phyloP scores from a whole-genome alignment of 2,329 filamentous ascomycete species.

The Fusarium sp. region DNA sequence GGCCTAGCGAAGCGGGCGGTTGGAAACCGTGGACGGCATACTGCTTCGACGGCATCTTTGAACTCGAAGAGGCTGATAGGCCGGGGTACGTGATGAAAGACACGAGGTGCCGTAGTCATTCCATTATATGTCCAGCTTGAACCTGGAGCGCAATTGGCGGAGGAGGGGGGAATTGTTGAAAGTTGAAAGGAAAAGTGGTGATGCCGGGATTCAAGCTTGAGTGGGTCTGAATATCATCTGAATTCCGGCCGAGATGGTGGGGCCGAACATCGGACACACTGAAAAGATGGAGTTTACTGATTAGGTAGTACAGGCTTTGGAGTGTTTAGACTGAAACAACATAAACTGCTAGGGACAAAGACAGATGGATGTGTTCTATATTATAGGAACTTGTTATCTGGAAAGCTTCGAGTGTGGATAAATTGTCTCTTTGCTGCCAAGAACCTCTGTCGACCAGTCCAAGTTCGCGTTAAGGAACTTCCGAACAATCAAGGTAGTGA shows the following conservation, averaged over 20 bases:
- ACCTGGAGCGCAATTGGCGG: constrained; percentile 36
- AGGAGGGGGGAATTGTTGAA: background rate
- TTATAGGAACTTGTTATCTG: no score
- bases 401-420: no score
- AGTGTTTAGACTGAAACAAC: background rate
- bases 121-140: constrained; percentile 47
- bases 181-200: constrained; percentile 23
- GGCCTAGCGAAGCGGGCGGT: constrained; percentile 51
- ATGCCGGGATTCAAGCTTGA: constrained; percentile 30
- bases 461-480: background rate
- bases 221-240: constrained; percentile 12
- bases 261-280: background rate
- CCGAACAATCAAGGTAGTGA: background rate
- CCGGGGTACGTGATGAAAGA: constrained; percentile 55
- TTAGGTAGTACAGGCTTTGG: background rate
- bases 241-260: constrained; percentile 31
- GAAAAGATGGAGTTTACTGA: background rate
- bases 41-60: constrained; percentile 63
- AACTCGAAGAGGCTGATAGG: constrained; percentile 57
- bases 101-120: constrained; percentile 53
- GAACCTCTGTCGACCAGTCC: constrained; percentile 1
- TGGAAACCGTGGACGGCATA: constrained; percentile 65
- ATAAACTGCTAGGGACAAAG: no score
- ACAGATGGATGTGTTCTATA: no score
- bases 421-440: background rate